phyloP scores from a whole-genome alignment of 352 stramenopile species.

The Phytophthora macrochlamydospora region DNA sequence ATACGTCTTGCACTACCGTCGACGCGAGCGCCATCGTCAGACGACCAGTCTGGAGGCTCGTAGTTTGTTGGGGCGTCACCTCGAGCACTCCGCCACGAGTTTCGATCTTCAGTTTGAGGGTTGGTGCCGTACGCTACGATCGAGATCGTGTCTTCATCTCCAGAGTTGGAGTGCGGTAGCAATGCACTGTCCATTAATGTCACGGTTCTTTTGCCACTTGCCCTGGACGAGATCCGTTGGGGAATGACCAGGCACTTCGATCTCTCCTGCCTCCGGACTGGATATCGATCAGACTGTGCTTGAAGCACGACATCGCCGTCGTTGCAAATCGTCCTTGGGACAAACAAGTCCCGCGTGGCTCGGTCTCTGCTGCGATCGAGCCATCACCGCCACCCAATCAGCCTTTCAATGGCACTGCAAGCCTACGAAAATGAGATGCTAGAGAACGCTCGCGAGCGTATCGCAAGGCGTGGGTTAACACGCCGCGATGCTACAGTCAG shows the following conservation, averaged over 20 bases:
- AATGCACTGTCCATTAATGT: constrained; percentile 15
- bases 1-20: constrained; percentile 33
- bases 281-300: constrained; percentile 16
- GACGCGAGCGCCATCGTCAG: constrained; percentile 23
- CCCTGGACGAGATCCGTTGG: constrained; percentile 14
- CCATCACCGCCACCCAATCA: not conserved
- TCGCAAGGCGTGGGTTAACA: constrained; percentile 1
- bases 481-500: no score
- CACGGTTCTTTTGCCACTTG: not conserved
- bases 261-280: constrained; percentile 1
- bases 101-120: constrained; percentile 1
- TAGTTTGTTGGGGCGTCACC: constrained; percentile 19
- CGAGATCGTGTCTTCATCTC: constrained; percentile 12
- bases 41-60: constrained; percentile 24
- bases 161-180: constrained; percentile 8
- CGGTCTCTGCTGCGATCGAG: not conserved
- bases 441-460: not conserved
- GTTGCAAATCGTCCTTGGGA: constrained; percentile 2
- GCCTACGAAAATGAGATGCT: not conserved
- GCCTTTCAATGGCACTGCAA: not conserved
- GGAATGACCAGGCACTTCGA: constrained; percentile 4
- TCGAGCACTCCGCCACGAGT: constrained; percentile 7
- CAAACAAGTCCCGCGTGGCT: not conserved
- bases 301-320: not conserved
- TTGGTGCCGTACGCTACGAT: constrained; percentile 19